A percentile compares a stretch with the other conserved stretches of the same genome.
These are phyloP conservation scores for Grosmannia serpens DNA, from an alignment of 2,329 filamentous ascomycete species.

Conservation along the genomic window DNA sequence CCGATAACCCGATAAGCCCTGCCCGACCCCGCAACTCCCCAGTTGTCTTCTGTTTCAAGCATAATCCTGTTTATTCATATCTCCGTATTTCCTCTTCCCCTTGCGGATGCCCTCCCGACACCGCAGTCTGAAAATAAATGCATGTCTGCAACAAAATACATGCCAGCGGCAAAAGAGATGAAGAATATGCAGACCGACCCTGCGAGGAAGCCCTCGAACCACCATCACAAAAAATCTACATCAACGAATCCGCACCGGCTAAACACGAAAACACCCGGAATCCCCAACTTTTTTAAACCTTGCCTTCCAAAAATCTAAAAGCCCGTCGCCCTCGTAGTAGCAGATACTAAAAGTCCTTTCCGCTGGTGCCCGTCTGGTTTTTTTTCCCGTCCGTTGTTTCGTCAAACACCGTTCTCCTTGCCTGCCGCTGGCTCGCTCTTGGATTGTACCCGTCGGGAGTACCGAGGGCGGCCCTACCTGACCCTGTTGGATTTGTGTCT, in stretches of 20 bases:
- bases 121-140: background rate
- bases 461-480: conserved; percentile 16
- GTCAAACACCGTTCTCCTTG: background rate
- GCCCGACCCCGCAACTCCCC: too few relatives aligned
- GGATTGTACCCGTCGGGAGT: conserved; percentile 34
- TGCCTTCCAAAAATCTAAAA: background rate
- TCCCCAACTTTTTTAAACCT: background rate
- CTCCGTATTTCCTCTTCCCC: too few relatives aligned
- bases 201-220: background rate
- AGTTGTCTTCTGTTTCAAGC: too few relatives aligned
- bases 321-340: background rate
- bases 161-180: background rate
- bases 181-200: background rate
- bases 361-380: background rate
- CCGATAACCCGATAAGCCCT: too few relatives aligned
- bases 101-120: too few relatives aligned
- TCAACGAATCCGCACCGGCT: background rate
- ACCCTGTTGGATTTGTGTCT: conserved; percentile 7
- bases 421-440: conserved; percentile 27
- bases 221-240: background rate
- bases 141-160: background rate
- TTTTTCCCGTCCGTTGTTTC: background rate
- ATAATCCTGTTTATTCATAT: background rate
- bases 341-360: background rate
- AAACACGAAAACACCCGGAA: background rate